Conservation (phyloP, 805 yeast species). For the Candida silvicultrix region DNA sequence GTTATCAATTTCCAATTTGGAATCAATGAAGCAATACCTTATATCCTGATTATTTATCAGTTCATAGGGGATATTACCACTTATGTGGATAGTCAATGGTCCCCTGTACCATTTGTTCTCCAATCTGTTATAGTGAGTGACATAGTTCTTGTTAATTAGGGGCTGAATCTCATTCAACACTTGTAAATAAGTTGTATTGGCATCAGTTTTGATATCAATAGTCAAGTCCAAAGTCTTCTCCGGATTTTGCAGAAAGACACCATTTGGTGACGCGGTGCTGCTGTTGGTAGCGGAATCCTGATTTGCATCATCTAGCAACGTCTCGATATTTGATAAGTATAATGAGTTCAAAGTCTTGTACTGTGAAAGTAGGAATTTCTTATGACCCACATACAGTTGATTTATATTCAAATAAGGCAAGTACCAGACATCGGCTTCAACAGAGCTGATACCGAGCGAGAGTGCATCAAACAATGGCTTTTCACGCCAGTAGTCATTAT, state of each 20-base stretch:
- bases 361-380: conserved; percentile 35
- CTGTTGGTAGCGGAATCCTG: neutral
- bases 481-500: conserved; percentile 63
- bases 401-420: conserved; percentile 9
- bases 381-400: conserved; percentile 60
- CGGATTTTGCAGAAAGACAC: conserved; percentile 30
- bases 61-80: conserved; percentile 57
- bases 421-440: conserved; percentile 66
- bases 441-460: conserved; percentile 42
- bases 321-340: conserved; percentile 48
- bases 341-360: conserved; percentile 39
- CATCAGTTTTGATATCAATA: conserved; percentile 58
- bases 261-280: conserved; percentile 1
- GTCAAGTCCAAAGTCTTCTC: conserved; percentile 51
- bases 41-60: conserved; percentile 16
- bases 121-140: conserved; percentile 40
- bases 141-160: conserved; percentile 40
- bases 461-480: conserved; percentile 54
- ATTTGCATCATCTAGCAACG: conserved; percentile 39
- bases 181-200: conserved; percentile 35
- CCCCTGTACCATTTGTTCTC: conserved; percentile 33
- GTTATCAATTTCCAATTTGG: conserved; percentile 30
- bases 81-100: conserved; percentile 57
- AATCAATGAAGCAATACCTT: conserved; percentile 29
- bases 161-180: conserved; percentile 40